Conservation (phyloP, 495 filamentous ascomycete species). For the Aspergillus baeticus region DNA sequence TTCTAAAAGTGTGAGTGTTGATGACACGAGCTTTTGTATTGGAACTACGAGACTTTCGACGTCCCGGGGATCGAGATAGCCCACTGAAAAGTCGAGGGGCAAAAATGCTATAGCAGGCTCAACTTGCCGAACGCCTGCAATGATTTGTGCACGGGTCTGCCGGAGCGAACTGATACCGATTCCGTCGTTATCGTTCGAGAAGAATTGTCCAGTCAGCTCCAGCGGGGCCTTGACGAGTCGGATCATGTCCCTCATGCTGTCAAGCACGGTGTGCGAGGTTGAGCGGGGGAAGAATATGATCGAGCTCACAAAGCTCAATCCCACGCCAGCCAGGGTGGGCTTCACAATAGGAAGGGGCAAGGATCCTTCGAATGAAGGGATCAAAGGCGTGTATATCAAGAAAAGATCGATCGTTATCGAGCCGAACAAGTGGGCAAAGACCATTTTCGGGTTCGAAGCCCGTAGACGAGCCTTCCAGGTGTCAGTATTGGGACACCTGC, state of each 20-base stretch:
- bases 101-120: slow-evolving; percentile 24
- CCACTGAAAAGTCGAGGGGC: slow-evolving; percentile 25
- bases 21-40: slow-evolving; percentile 16
- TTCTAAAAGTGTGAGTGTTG: slow-evolving; percentile 19
- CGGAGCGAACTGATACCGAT: slow-evolving; percentile 14
- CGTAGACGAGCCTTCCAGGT: slow-evolving; percentile 32
- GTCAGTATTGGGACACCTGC: neutral
- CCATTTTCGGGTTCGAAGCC: slow-evolving; percentile 38
- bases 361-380: slow-evolving; percentile 39
- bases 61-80: slow-evolving; percentile 21
- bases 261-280: slow-evolving; percentile 35
- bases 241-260: slow-evolving; percentile 32
- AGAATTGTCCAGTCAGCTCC: slow-evolving; percentile 7
- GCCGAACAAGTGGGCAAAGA: slow-evolving; percentile 33
- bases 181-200: slow-evolving; percentile 3
- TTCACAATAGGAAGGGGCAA: slow-evolving; percentile 34
- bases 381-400: slow-evolving; percentile 31
- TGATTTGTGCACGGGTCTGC: slow-evolving; percentile 12
- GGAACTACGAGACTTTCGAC: slow-evolving; percentile 20
- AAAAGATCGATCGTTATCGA: slow-evolving; percentile 40
- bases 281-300: slow-evolving; percentile 43
- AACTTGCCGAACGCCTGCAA: slow-evolving; percentile 15
- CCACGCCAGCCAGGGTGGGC: slow-evolving; percentile 37
- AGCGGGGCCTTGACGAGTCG: slow-evolving; percentile 31
- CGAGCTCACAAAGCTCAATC: slow-evolving; percentile 34